These are phyloP conservation scores for Phytophthora multivora DNA, from an alignment of 352 stramenopile species.

Conservation along the genomic window DNA sequence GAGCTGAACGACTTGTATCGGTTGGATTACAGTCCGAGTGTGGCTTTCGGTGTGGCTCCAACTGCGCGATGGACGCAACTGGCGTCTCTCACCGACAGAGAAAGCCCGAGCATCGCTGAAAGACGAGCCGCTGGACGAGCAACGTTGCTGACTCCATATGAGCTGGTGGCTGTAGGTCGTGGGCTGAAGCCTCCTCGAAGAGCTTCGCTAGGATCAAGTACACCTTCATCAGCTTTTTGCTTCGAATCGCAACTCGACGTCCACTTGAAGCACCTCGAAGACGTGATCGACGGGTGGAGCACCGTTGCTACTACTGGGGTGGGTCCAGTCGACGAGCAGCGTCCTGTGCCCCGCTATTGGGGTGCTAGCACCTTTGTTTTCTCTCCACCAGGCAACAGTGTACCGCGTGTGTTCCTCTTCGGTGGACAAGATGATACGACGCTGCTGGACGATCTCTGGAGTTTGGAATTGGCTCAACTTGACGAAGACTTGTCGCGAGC, in stretches of 20 bases:
- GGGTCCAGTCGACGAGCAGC: constrained; percentile 7
- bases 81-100: constrained; percentile 20
- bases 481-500: constrained; percentile 34
- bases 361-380: constrained; percentile 42
- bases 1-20: constrained; percentile 62
- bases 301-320: constrained; percentile 9
- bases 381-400: constrained; percentile 4
- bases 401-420: constrained; percentile 52
- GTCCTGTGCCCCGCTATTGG: constrained; percentile 50
- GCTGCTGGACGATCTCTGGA: constrained; percentile 65
- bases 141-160: constrained; percentile 52
- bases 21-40: constrained; percentile 54
- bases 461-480: constrained; percentile 46
- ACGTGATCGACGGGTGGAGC: constrained; percentile 48
- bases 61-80: constrained; percentile 54
- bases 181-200: constrained; percentile 27
- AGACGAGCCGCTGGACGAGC: constrained; percentile 34
- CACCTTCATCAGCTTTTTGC: constrained; percentile 15
- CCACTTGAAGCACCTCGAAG: constrained; percentile 42
- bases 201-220: constrained; percentile 31
- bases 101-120: constrained; percentile 32
- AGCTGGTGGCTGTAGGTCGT: constrained; percentile 48
- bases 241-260: constrained; percentile 41
- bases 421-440: constrained; percentile 74
- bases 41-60: constrained; percentile 8